A percentile compares a stretch with the other conserved stretches of the same genome.
Evolutionary conservation across 176 grass and related monocot species (phyloP).

Genomic region (Metroxylon sagu): DNA sequence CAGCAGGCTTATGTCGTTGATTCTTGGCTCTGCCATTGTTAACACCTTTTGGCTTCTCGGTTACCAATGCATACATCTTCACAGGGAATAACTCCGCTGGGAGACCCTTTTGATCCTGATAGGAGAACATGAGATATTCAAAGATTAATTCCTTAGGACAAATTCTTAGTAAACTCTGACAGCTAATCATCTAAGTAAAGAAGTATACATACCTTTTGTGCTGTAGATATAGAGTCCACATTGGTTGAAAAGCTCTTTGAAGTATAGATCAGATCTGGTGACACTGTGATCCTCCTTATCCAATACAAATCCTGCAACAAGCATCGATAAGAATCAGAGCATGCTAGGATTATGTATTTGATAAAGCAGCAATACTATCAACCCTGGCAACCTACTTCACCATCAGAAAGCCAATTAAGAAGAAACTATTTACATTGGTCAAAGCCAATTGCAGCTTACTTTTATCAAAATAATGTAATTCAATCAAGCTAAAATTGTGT

Average conservation of each 20-base stretch:
- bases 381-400: no score
- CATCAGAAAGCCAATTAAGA: no score
- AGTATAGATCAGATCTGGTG: slow-evolving; percentile 88
- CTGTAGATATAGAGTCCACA: slow-evolving; percentile 68
- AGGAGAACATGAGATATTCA: neutral
- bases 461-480: no score
- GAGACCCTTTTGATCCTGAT: slow-evolving; percentile 77
- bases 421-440: no score
- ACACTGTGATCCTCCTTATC: slow-evolving; percentile 94
- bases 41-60: slow-evolving; percentile 33
- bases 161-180: neutral
- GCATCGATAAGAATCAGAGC: slow-evolving; percentile 1
- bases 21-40: slow-evolving; percentile 50
- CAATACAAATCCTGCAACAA: slow-evolving; percentile 75
- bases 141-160: neutral
- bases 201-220: slow-evolving; percentile 44
- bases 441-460: no score
- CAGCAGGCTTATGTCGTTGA: slow-evolving; percentile 35
- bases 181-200: slow-evolving; percentile 2
- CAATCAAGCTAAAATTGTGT: no score
- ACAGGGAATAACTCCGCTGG: slow-evolving; percentile 83
- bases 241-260: slow-evolving; percentile 81
- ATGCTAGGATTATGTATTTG: neutral
- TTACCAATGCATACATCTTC: slow-evolving; percentile 95
- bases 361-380: no score